phyloP scores from a whole-genome alignment of 2,329 filamentous ascomycete species.

The Claviceps fusiformis region DNA sequence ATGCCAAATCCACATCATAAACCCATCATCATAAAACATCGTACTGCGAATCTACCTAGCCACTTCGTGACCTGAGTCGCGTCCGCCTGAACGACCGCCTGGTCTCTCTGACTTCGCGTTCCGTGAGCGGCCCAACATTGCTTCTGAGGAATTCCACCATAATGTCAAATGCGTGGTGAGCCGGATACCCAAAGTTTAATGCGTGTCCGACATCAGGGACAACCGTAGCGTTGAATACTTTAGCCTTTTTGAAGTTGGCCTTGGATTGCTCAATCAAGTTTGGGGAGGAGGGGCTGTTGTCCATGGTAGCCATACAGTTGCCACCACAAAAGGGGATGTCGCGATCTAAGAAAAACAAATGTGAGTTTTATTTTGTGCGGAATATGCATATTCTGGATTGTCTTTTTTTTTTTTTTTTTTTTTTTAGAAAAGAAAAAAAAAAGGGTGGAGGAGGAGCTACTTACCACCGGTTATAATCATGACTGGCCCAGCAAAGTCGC shows the following conservation, averaged over 20 bases:
- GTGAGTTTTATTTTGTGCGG: too few relatives aligned
- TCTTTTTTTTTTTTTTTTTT: too few relatives aligned
- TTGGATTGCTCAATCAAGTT: constrained; percentile 29
- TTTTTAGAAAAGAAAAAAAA: too few relatives aligned
- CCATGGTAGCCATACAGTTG: constrained; percentile 36
- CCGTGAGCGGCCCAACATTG: not conserved
- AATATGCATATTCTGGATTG: not conserved
- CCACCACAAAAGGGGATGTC: constrained; percentile 49
- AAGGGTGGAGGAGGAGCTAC: constrained; percentile 1
- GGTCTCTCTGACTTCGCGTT: not conserved
- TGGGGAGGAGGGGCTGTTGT: constrained; percentile 21
- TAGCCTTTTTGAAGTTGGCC: constrained; percentile 29
- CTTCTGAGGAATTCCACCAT: constrained; percentile 22
- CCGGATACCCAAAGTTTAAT: constrained; percentile 32
- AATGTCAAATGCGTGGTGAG: constrained; percentile 17
- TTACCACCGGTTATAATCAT: constrained; percentile 44
- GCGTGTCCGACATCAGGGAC: constrained; percentile 38
- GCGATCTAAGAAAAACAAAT: constrained; percentile 17
- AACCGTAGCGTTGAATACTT: constrained; percentile 37
- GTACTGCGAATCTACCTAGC: not conserved
- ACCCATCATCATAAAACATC: not conserved
- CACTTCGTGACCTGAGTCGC: not conserved
- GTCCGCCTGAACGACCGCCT: not conserved
- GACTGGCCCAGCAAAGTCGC: constrained; percentile 37
- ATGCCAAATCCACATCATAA: not conserved